Percentiles rank a stretch among this genome's conserved stretches.
These are phyloP conservation scores for Clitopilus passeckerianus DNA, from an alignment of 768 basidiomycete species.

Conservation along the genomic window DNA sequence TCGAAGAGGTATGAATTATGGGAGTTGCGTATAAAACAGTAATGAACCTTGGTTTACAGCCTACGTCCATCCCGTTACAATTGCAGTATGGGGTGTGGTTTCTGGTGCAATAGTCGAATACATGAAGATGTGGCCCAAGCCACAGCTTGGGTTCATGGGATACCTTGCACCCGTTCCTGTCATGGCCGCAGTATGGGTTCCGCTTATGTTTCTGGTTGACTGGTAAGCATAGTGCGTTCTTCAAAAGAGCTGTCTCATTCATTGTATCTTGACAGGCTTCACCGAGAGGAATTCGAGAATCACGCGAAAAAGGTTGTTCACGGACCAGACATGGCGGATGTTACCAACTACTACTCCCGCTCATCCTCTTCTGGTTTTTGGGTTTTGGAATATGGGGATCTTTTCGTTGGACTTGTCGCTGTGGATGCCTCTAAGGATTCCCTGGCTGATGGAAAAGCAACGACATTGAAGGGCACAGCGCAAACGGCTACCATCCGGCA, in stretches of 20 bases:
- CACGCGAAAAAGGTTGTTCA: conserved; percentile 45
- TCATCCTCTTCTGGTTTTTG: conserved; percentile 66
- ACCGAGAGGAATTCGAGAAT: conserved; percentile 65
- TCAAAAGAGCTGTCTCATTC: not conserved
- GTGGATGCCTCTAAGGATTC: conserved; percentile 54
- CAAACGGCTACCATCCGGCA: conserved; percentile 65
- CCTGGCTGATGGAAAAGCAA: conserved; percentile 6
- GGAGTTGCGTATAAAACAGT: not conserved
- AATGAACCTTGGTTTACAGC: conserved; percentile 24
- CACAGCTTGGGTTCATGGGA: conserved; percentile 34
- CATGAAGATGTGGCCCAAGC: conserved; percentile 66
- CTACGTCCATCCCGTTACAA: conserved; percentile 51
- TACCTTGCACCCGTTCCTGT: conserved; percentile 62
- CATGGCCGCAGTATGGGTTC: conserved; percentile 58
- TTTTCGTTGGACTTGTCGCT: conserved; percentile 65
- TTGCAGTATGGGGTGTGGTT: conserved; percentile 58
- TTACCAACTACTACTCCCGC: conserved; percentile 50
- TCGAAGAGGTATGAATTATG: conserved; percentile 34
- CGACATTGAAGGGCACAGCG: conserved; percentile 29
- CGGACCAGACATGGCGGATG: conserved; percentile 48
- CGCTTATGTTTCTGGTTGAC: conserved; percentile 62
- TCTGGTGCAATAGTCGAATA: conserved; percentile 54
- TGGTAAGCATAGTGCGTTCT: conserved; percentile 40
- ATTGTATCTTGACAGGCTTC: conserved; percentile 43
- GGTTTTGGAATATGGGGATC: conserved; percentile 55